phyloP scores from a whole-genome alignment of 306 rosid species.

The Psophocarpus tetragonolobus region DNA sequence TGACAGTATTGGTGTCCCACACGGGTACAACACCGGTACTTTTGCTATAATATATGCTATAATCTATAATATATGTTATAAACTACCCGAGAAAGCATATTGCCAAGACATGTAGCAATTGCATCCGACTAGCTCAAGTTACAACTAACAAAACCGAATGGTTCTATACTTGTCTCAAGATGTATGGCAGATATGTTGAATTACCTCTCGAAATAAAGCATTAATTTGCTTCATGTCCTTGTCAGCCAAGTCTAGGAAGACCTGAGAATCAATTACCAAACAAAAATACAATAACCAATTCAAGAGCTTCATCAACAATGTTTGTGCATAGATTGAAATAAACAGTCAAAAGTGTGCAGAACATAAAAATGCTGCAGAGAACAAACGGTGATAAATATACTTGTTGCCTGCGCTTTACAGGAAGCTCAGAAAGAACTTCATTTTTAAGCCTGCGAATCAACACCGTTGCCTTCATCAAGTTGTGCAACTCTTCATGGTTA shows the following conservation, averaged over 20 bases:
- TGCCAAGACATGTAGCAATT: conserved; percentile 15
- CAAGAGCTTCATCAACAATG: neutral
- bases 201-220: conserved; percentile 84
- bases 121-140: conserved; percentile 19
- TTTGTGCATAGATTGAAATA: conserved; percentile 8
- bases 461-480: conserved; percentile 87
- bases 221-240: conserved; percentile 91
- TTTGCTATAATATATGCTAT: too few species aligned
- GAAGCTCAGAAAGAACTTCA: conserved; percentile 92
- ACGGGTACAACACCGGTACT: too few species aligned
- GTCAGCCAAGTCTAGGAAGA: conserved; percentile 83
- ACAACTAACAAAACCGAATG: conserved; percentile 24
- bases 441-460: conserved; percentile 96
- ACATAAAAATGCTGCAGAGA: conserved; percentile 15
- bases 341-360: conserved; percentile 6
- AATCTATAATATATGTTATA: neutral
- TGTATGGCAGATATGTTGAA: conserved; percentile 15
- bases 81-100: too few species aligned
- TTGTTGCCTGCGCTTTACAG: conserved; percentile 96
- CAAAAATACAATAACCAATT: conserved; percentile 21
- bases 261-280: conserved; percentile 51
- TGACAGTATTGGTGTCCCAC: too few species aligned
- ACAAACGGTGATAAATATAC: conserved; percentile 36
- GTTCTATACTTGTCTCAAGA: conserved; percentile 10
- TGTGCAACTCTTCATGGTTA: conserved; percentile 95